phyloP scores from a whole-genome alignment of 495 filamentous ascomycete species.

The Cairneyella variabilis region DNA sequence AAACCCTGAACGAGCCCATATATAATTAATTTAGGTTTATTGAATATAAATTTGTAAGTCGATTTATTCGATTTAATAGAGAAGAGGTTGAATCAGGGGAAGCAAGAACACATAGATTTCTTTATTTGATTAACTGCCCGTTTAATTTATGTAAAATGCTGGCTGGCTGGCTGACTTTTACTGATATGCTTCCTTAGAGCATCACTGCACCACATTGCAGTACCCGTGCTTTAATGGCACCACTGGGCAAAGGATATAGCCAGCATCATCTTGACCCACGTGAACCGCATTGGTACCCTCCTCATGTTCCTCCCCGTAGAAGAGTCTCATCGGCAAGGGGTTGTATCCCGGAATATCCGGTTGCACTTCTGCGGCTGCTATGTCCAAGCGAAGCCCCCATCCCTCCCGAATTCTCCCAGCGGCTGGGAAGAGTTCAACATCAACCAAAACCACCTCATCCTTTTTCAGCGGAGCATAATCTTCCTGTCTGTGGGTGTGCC shows the following conservation, averaged over 20 bases:
- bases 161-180: too few relatives aligned
- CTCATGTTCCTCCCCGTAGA: conserved; percentile 3
- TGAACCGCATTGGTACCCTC: conserved; percentile 3
- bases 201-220: neutral
- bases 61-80: neutral
- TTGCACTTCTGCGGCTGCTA: neutral
- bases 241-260: conserved; percentile 3
- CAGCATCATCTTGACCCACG: neutral
- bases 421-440: conserved; percentile 1
- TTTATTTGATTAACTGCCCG: neutral
- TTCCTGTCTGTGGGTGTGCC: conserved; percentile 4
- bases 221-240: conserved; percentile 1
- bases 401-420: conserved; percentile 6
- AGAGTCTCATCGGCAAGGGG: neutral
- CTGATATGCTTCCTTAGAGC: too few relatives aligned
- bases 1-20: neutral
- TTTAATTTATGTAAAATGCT: neutral
- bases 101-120: too few relatives aligned
- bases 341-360: conserved; percentile 2
- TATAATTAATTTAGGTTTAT: neutral
- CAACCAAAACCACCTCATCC: conserved; percentile 4
- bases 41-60: conserved; percentile 4
- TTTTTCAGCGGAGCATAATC: neutral
- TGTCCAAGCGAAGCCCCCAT: conserved; percentile 1
- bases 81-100: neutral